Conservation (phyloP, 305 asterid species). For the Plantago rigida region DNA sequence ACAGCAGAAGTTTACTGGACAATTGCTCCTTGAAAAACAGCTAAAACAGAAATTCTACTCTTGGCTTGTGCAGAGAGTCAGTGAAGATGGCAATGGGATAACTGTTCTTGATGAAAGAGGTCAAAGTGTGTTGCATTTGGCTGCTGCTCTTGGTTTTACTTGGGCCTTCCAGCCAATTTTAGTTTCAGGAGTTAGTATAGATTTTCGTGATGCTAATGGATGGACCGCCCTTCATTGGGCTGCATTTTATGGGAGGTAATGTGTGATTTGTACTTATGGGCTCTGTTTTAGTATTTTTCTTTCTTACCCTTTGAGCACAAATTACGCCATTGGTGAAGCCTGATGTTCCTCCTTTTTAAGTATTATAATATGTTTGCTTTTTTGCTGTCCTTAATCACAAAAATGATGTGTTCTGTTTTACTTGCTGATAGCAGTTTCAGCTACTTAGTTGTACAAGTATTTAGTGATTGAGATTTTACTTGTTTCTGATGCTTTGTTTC, state of each 20-base stretch:
- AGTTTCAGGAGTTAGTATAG: slow-evolving; percentile 57
- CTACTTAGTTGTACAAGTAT: slow-evolving; percentile 7
- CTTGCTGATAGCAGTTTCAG: slow-evolving; percentile 1
- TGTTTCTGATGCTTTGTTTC: slow-evolving; percentile 11
- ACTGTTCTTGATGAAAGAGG: slow-evolving; percentile 58
- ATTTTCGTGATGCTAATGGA: slow-evolving; percentile 88
- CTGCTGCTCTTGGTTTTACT: slow-evolving; percentile 85
- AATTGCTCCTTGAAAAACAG: slow-evolving; percentile 44
- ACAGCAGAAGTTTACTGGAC: slow-evolving; percentile 32
- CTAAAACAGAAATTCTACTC: slow-evolving; percentile 55
- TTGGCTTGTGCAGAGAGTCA: slow-evolving; percentile 60
- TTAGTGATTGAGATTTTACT: slow-evolving; percentile 14
- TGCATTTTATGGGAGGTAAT: slow-evolving; percentile 83
- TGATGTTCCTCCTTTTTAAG: slow-evolving; percentile 16
- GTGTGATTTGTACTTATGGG: slow-evolving; percentile 2
- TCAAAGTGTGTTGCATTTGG: slow-evolving; percentile 84
- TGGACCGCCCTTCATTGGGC: slow-evolving; percentile 99
- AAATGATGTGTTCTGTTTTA: slow-evolving; percentile 1
- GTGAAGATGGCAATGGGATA: slow-evolving; percentile 55
- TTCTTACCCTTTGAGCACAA: background rate
- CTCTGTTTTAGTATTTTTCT: slow-evolving; percentile 11
- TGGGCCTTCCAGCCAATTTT: slow-evolving; percentile 74
- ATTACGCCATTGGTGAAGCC: slow-evolving; percentile 2
- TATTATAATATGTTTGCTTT: slow-evolving; percentile 9
- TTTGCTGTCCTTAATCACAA: background rate